Evolutionary conservation across 2,329 filamentous ascomycete species (phyloP).

Genomic region (Talaromyces sp.): DNA sequence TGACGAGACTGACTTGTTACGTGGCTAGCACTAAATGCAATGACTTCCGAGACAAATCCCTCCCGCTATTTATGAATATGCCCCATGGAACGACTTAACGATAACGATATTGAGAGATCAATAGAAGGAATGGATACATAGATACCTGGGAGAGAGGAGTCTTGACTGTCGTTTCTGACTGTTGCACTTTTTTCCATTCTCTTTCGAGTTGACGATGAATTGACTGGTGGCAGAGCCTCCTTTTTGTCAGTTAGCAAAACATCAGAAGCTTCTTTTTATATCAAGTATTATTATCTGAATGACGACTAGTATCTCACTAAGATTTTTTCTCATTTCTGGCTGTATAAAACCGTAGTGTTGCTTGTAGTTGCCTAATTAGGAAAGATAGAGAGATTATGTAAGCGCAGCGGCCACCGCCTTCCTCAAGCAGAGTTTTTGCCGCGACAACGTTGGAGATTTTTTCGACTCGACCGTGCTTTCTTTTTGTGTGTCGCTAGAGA

Average conservation of each 20-base stretch:
- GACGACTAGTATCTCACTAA: neutral
- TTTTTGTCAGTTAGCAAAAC: neutral
- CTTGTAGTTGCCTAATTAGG: neutral
- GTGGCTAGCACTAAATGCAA: conserved; percentile 9
- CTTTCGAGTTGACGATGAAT: neutral
- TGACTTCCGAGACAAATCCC: neutral
- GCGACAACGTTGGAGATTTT: neutral
- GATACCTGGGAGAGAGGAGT: neutral
- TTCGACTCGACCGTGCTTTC: neutral
- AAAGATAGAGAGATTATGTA: neutral
- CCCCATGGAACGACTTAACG: neutral
- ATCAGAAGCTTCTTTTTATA: neutral
- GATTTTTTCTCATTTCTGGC: neutral
- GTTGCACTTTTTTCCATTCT: neutral
- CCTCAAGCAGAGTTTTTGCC: conserved; percentile 2
- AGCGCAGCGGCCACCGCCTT: conserved; percentile 8
- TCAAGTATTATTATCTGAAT: neutral
- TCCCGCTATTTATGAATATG: neutral
- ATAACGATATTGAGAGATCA: neutral
- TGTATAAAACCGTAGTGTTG: neutral
- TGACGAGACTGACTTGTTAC: neutral
- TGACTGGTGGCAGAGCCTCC: neutral
- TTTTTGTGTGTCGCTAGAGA: neutral
- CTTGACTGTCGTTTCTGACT: neutral
- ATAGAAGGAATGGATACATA: neutral